Base-by-base conservation (phyloP, 768 basidiomycete species). In the Hydnomerulius pinastri region DNA sequence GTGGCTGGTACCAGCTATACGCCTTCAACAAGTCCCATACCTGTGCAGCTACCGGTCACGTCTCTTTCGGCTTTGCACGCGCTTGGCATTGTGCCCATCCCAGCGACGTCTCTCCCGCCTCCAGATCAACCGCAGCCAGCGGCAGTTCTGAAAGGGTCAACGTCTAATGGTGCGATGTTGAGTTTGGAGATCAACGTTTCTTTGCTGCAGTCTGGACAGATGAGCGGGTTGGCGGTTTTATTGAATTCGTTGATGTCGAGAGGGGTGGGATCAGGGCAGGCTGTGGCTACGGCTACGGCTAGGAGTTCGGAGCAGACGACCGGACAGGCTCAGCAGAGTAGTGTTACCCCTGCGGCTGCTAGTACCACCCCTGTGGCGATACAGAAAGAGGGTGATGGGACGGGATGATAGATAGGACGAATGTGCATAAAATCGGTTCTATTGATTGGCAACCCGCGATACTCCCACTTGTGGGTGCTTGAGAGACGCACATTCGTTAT, bases 121-220 rank as follows among this genome's bases (percentile, higher is more conserved):
- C 71, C 79, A 37, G 80, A 77, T 20, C 81, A 85, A 54, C 75
- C 81, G 15, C 85, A 82, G 58, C 86, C 88, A 1, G 77, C 85
- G n/a, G 89, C 87, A n/a, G 79, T 92, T 13, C 72, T 91, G 43
- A 79, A 84, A 32, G 84, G 87, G 24, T 84, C 86, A 1, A 82
- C 83, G 3, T 78, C 82, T 6, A 83, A 88, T 59, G 88, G 88
- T 11, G 77, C 80, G 17, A 82, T 86, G 75, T 67, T 90, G 50
- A 86, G 78, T 62, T 70, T 92, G 46, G 90, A 92, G 55, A 87
- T 92, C 62, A 90, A 91, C 53, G 81, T 90, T 24, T 82, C 83
- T 13, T 67, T 85, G 17, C 72, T 92, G 47, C 85, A 89, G 65
- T 75, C 82, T 15, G 73, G 80, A n/a, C 90, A 92, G 60, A 85